phyloP scores from a whole-genome alignment of 192 early-diverging fungal species.

The Backusella westeae region DNA sequence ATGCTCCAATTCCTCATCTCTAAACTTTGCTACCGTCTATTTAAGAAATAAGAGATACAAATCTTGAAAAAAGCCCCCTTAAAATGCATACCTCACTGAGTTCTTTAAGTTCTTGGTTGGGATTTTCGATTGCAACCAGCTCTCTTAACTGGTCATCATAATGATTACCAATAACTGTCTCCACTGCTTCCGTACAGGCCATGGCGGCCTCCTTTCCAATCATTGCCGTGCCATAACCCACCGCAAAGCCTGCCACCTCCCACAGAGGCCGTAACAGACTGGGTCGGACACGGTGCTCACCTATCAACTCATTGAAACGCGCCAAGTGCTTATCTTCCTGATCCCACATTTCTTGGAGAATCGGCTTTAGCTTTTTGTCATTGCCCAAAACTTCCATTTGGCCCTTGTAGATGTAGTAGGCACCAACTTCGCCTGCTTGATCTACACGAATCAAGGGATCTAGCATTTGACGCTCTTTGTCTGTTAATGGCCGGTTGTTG shows the following conservation, averaged over 20 bases:
- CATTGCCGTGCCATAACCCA: slow-evolving; percentile 84
- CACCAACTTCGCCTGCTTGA: slow-evolving; percentile 95
- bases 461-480: slow-evolving; percentile 56
- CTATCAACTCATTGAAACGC: slow-evolving; percentile 76
- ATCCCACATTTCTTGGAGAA: slow-evolving; percentile 93
- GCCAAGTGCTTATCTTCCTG: slow-evolving; percentile 87
- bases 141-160: slow-evolving; percentile 96
- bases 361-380: slow-evolving; percentile 61
- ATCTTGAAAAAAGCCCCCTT: slow-evolving; percentile 3
- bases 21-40: slow-evolving; percentile 77
- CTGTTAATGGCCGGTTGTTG: slow-evolving; percentile 32
- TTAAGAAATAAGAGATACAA: not conserved
- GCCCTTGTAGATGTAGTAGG: slow-evolving; percentile 95
- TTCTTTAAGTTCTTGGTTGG: slow-evolving; percentile 58
- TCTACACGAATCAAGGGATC: slow-evolving; percentile 90
- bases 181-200: slow-evolving; percentile 99
- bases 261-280: slow-evolving; percentile 83
- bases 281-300: slow-evolving; percentile 79
- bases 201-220: slow-evolving; percentile 95
- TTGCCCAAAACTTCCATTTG: slow-evolving; percentile 78
- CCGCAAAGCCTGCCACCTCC: slow-evolving; percentile 79
- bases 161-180: slow-evolving; percentile 93
- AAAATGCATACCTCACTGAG: slow-evolving; percentile 49
- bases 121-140: slow-evolving; percentile 62
- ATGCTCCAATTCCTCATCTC: slow-evolving; percentile 97